A percentile compares a stretch with the other conserved stretches of the same genome.
Conservation (phyloP, 225 moss, liverwort and hornwort genomes). For the Polytrichum commune region DNA sequence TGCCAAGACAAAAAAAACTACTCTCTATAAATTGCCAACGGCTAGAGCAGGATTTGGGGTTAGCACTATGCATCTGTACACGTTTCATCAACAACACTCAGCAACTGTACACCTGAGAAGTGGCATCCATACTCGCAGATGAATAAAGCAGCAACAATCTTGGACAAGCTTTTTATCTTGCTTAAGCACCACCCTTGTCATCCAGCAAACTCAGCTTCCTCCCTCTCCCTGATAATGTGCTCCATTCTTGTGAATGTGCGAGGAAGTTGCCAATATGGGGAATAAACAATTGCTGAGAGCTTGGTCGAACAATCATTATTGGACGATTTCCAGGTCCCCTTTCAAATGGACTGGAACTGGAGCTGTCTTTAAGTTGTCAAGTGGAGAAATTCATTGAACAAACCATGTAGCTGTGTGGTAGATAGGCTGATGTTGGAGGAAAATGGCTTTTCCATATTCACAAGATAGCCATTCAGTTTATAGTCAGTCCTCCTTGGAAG, state of each 20-base stretch:
- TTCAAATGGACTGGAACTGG: not conserved
- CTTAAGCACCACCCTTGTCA: not conserved
- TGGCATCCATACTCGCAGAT: not conserved
- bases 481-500: not conserved
- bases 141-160: not conserved
- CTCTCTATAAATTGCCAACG: not conserved
- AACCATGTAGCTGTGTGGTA: not conserved
- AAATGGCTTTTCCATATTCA: not conserved
- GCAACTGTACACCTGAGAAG: conserved; percentile 8
- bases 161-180: not conserved
- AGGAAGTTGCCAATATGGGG: not conserved
- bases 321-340: not conserved
- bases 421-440: not conserved
- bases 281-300: not conserved
- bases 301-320: not conserved
- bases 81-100: not conserved
- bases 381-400: not conserved
- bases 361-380: not conserved
- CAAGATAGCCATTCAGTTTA: not conserved
- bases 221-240: not conserved
- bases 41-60: not conserved
- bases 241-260: not conserved
- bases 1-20: not conserved
- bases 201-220: not conserved
- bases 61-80: conserved; percentile 1